Evolutionary conservation across 192 early-diverging fungal species (phyloP).

Genomic region (Podila epigama): DNA sequence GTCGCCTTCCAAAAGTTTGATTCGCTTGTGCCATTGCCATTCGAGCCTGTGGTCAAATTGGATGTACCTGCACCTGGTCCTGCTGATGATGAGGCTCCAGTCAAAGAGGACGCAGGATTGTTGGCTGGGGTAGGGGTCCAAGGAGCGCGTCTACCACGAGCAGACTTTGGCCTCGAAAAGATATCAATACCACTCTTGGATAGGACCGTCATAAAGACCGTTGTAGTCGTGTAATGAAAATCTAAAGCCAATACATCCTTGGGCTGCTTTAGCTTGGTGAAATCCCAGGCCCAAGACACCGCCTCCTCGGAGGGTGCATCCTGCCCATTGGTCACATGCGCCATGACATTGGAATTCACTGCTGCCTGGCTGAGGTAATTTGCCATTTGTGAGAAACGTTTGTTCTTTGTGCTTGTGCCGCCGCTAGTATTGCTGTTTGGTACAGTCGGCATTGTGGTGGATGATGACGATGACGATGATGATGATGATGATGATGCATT

Average conservation of each 20-base stretch:
- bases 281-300: slow-evolving; percentile 30
- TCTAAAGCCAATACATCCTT: slow-evolving; percentile 35
- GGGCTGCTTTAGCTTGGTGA: slow-evolving; percentile 40
- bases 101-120: not conserved
- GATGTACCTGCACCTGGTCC: not conserved
- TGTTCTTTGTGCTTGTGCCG: slow-evolving; percentile 8
- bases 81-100: not conserved
- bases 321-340: slow-evolving; percentile 11
- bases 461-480: slow-evolving; percentile 9
- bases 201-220: slow-evolving; percentile 40
- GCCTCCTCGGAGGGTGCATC: slow-evolving; percentile 18
- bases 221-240: slow-evolving; percentile 33
- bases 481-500: not conserved
- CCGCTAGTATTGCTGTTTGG: too few species aligned
- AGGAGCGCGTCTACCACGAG: slow-evolving; percentile 8
- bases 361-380: slow-evolving; percentile 39
- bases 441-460: too few species aligned
- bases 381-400: slow-evolving; percentile 30
- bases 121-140: not conserved
- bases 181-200: slow-evolving; percentile 43
- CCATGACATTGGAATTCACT: slow-evolving; percentile 26
- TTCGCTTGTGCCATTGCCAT: too few species aligned
- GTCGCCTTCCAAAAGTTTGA: too few species aligned
- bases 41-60: too few species aligned
- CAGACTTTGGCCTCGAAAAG: slow-evolving; percentile 16